Conservation (phyloP, 2,329 filamentous ascomycete genomes). For the Metarhizium robertsii region DNA sequence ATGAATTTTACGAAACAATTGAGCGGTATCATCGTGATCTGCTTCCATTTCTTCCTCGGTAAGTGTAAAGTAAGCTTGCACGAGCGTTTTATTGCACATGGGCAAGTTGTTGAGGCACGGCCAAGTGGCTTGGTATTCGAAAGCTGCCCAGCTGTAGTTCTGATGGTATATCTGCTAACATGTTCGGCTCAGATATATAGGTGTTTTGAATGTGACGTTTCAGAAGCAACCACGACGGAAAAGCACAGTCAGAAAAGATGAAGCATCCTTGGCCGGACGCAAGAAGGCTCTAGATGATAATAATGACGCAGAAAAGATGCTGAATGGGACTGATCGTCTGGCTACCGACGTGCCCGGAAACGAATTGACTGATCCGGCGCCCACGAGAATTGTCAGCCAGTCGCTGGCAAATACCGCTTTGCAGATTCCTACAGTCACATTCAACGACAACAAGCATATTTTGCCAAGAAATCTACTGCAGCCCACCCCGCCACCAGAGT, state of each 20-base stretch:
- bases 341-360: constrained; percentile 6
- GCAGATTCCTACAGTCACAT: constrained; percentile 79
- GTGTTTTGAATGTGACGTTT: constrained; percentile 92
- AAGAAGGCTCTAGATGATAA: constrained; percentile 24
- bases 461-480: constrained; percentile 76
- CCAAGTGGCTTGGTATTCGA: not conserved
- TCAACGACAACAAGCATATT: constrained; percentile 90
- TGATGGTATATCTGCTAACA: not conserved
- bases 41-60: constrained; percentile 83
- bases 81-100: not conserved
- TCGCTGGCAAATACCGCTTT: constrained; percentile 58
- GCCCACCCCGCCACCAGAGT: constrained; percentile 34
- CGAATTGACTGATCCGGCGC: constrained; percentile 10
- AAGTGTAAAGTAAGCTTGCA: constrained; percentile 16
- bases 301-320: not conserved
- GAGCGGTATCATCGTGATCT: constrained; percentile 86
- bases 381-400: constrained; percentile 52
- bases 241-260: constrained; percentile 43
- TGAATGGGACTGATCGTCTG: constrained; percentile 3
- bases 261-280: constrained; percentile 25
- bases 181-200: constrained; percentile 65
- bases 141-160: not conserved
- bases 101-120: not conserved
- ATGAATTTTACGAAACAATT: constrained; percentile 96
- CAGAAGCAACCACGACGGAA: constrained; percentile 68